Evolutionary conservation across 2,329 filamentous ascomycete species (phyloP), one percentile per base, ranked within the genome.

Genomic region (Thielaviopsis musarum): DNA sequence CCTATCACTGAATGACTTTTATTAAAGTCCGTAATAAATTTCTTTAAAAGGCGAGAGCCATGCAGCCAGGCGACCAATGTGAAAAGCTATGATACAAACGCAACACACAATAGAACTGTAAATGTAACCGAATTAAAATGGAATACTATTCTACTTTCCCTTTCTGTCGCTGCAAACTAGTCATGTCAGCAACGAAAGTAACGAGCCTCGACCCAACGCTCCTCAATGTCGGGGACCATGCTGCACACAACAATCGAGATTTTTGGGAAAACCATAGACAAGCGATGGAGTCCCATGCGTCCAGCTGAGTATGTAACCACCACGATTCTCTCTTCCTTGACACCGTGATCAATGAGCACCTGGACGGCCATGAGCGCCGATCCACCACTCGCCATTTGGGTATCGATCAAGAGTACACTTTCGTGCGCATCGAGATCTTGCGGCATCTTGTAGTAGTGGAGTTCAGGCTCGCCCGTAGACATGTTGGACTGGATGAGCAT

Each of bases 301-400:
- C 91, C 91, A 3, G 91, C 91, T 64, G 89, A 86, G 69, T 94
- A 96, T 3, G 91, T 95, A 48, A 95, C 91, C 69, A 97, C 85
- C 38, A 96, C 88, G 64, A 98, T 95, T 64, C 79, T 84, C 53
- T 88, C 81, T 68, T 93, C 84, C 5, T 81, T 74, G 6, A 97
- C 91, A 12, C 93, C 93, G 67, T 97, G 91, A 69, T 98, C 93
- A 17, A 95, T 83, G 58, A 98, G 75, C n/a, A 97, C 88, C 67
- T 93, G 87, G 51, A 97, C 91, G 0, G 93, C 90, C 93, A 98
- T 98, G 61, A 98, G 74, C 1, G 81, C 82, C 17, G 82, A 80
- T 41, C 91, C 91, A 52, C 93, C 93, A 62, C 85, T 91, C 26
- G 88, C 89, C 87, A 97, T 96, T 69, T 98, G 93, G 15, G 91